A percentile compares a stretch with the other conserved stretches of the same genome.
phyloP scores from a whole-genome alignment of 352 stramenopile species.

The Sclerospora graminicola region DNA sequence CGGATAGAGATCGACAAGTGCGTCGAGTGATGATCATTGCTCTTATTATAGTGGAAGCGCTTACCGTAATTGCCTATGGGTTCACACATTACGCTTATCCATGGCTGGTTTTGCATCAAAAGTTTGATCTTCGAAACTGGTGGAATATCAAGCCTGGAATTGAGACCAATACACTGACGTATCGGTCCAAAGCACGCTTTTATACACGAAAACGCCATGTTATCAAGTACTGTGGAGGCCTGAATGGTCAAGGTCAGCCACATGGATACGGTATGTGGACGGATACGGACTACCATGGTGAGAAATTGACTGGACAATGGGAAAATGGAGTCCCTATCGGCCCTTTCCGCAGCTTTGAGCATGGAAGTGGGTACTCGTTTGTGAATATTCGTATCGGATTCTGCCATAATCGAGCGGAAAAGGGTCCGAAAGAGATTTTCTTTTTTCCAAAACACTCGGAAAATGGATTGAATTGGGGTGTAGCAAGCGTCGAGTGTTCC shows the following conservation, averaged over 20 bases:
- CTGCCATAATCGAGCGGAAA: slow-evolving; percentile 41
- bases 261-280: slow-evolving; percentile 66
- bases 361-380: slow-evolving; percentile 66
- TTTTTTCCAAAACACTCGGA: slow-evolving; percentile 41
- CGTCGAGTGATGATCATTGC: slow-evolving; percentile 20
- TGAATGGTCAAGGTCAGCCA: slow-evolving; percentile 40
- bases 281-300: slow-evolving; percentile 62
- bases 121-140: slow-evolving; percentile 30
- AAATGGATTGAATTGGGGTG: slow-evolving; percentile 50
- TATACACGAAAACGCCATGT: slow-evolving; percentile 32
- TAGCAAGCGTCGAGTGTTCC: slow-evolving; percentile 71
- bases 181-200: slow-evolving; percentile 34
- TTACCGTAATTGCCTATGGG: slow-evolving; percentile 44
- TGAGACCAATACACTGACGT: slow-evolving; percentile 40
- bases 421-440: slow-evolving; percentile 23
- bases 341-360: slow-evolving; percentile 65
- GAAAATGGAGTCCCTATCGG: slow-evolving; percentile 57
- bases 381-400: slow-evolving; percentile 63
- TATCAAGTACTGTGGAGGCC: slow-evolving; percentile 56
- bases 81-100: slow-evolving; percentile 62
- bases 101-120: slow-evolving; percentile 38
- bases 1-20: slow-evolving; percentile 19
- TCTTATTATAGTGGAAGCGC: slow-evolving; percentile 28
- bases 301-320: slow-evolving; percentile 62
- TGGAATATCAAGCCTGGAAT: slow-evolving; percentile 36